These are phyloP conservation scores for Stentor coeruleus DNA, from an alignment of 73 alveolate genomes.

Conservation along the genomic window DNA sequence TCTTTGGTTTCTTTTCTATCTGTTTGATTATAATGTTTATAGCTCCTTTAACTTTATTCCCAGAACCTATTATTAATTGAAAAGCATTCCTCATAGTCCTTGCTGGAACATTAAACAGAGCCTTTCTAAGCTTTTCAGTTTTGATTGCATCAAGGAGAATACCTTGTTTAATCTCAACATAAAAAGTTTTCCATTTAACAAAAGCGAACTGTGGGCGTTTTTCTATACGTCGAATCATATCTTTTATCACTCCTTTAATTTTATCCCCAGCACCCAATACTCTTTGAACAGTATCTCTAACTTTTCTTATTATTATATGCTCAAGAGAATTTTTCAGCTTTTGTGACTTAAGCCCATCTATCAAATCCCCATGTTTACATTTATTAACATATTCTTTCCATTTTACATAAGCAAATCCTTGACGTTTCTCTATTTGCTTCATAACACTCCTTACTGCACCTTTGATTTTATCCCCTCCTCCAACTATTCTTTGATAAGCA, in stretches of 20 bases:
- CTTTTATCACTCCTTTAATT: not conserved
- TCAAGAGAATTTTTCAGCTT: constrained; percentile 3
- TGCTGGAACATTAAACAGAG: not conserved
- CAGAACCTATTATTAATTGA: not conserved
- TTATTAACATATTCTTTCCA: not conserved
- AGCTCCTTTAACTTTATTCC: not conserved
- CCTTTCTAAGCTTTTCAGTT: constrained; percentile 7
- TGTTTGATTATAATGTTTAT: not conserved
- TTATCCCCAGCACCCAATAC: not conserved
- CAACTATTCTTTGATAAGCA: not conserved
- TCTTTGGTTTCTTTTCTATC: not conserved
- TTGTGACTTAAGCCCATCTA: not conserved
- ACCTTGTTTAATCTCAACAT: not conserved
- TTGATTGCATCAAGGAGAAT: not conserved
- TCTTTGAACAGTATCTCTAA: constrained; percentile 8
- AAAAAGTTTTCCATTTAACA: not conserved
- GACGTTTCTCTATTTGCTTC: not conserved
- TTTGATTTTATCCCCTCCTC: constrained; percentile 21
- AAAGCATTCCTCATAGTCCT: not conserved
- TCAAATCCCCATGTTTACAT: constrained; percentile 11
- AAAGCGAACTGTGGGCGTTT: not conserved
- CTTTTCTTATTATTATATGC: not conserved
- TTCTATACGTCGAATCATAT: not conserved
- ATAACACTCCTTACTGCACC: not conserved
- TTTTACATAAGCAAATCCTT: not conserved